Evolutionary conservation across 352 stramenopile species (phyloP), one percentile per base, ranked within the genome.

Genomic region (Globisporangium carolinianum): DNA sequence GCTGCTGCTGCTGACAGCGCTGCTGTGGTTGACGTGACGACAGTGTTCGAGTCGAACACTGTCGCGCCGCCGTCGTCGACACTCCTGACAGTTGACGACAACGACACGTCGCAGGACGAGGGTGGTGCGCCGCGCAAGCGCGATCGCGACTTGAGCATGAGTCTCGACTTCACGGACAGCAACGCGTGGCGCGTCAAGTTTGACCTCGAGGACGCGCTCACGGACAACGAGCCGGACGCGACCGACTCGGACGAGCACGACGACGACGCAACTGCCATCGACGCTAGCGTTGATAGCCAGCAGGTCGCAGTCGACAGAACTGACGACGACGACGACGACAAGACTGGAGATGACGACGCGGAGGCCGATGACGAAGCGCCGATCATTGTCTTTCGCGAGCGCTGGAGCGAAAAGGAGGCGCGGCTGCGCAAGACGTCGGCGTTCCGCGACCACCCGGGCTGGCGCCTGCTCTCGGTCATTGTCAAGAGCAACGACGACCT

Each of bases 401-500:
- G 77, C 4, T 91, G 78, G 79, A 80, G 68, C 63, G 75, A 88
- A n/a, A 91, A 91, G 53, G 74, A 85, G 57, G 73, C 75, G 12
- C 82, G 85, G 0, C 76, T 94, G 51, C 76, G 81, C 10, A 69
- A 72, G 24, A 66, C 73, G 48, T 89, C 80, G 1, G 67, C 67
- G 36, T 81, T 77, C 45, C 69, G 72, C 3, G 64, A 75, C 43
- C 75, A 86, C 57, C 76, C 68, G 41, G 77, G 78, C 17, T 91
- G 84, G 75, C 69, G 79, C 11, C 57, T 92, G 48, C 68, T 93
- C 38, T 86, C 86, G 50, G 87, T 98, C 15, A 99, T 99, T 62
- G 94, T 99, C 3, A 99, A 94, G 75, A 98, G 92, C 49, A 98
- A 99, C 61, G 97, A 99, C 67, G 97, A 99, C 57, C 71, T 99